These are phyloP conservation scores for Tilletia caries DNA, from an alignment of 1,284 basidiomycete genomes.

Conservation along the genomic window DNA sequence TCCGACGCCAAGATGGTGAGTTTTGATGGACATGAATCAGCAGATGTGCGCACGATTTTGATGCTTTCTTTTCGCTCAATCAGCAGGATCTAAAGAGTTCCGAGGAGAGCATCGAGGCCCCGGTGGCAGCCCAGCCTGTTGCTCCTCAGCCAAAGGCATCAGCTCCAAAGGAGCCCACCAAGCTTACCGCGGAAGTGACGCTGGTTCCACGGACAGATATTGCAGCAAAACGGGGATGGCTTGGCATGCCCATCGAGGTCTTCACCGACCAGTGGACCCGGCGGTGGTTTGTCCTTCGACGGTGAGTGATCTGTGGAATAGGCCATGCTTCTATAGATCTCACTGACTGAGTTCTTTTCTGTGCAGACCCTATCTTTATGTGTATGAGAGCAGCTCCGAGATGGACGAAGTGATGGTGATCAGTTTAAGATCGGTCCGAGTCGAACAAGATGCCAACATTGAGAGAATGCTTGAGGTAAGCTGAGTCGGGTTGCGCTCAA, in stretches of 20 bases:
- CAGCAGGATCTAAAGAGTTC: slow-evolving; percentile 64
- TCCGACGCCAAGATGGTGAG: slow-evolving; percentile 23
- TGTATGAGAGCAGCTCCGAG: slow-evolving; percentile 77
- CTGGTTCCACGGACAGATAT: slow-evolving; percentile 63
- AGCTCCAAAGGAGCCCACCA: slow-evolving; percentile 15
- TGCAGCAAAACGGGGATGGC: slow-evolving; percentile 76
- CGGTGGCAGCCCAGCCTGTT: neutral
- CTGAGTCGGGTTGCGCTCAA: neutral
- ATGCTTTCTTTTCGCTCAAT: slow-evolving; percentile 44
- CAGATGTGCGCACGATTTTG: neutral
- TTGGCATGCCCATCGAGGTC: slow-evolving; percentile 75
- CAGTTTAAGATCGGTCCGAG: slow-evolving; percentile 76
- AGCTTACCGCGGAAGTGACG: slow-evolving; percentile 36
- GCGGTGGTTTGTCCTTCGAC: slow-evolving; percentile 78
- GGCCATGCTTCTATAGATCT: neutral
- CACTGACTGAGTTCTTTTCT: neutral
- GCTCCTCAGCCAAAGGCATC: neutral
- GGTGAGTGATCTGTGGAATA: slow-evolving; percentile 4
- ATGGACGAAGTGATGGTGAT: slow-evolving; percentile 75
- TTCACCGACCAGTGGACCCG: slow-evolving; percentile 75
- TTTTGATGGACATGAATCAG: neutral
- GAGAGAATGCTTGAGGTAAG: slow-evolving; percentile 75
- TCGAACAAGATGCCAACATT: slow-evolving; percentile 81
- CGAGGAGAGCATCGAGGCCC: slow-evolving; percentile 71
- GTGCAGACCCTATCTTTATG: slow-evolving; percentile 77